phyloP scores from a whole-genome alignment of 257 asterid species.

The Capsicum baccatum region DNA sequence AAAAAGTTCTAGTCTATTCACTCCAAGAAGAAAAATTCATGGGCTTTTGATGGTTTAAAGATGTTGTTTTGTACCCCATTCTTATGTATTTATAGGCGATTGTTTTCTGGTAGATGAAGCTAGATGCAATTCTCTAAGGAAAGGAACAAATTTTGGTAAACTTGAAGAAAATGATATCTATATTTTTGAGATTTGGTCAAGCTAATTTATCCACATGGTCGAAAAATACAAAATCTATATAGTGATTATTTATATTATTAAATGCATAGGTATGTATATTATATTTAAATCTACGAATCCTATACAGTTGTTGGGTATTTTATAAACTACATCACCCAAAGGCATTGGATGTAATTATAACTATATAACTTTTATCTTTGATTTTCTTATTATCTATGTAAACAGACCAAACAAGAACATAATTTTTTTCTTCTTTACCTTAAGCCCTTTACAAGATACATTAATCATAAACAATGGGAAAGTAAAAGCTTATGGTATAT shows the following conservation, averaged over 20 bases:
- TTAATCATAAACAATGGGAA: background rate
- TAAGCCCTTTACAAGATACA: background rate
- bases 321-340: no score
- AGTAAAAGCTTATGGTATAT: background rate
- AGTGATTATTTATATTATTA: background rate
- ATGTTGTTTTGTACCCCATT: background rate
- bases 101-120: background rate
- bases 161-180: background rate
- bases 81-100: background rate
- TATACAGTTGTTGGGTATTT: no score
- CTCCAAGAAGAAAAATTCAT: background rate
- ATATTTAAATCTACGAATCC: no score
- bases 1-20: background rate
- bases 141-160: background rate
- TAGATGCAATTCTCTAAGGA: background rate
- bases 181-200: no score
- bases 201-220: no score
- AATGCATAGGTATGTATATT: no score
- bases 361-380: background rate
- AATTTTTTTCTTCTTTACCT: background rate
- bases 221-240: background rate
- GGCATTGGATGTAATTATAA: no score
- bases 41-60: slow-evolving; percentile 2
- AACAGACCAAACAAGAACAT: background rate
- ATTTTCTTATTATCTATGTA: background rate